A percentile compares a stretch with the other conserved stretches of the same genome.
Conservation (phyloP, 140 eudicot genomes). For the Stevia rebaudiana region DNA sequence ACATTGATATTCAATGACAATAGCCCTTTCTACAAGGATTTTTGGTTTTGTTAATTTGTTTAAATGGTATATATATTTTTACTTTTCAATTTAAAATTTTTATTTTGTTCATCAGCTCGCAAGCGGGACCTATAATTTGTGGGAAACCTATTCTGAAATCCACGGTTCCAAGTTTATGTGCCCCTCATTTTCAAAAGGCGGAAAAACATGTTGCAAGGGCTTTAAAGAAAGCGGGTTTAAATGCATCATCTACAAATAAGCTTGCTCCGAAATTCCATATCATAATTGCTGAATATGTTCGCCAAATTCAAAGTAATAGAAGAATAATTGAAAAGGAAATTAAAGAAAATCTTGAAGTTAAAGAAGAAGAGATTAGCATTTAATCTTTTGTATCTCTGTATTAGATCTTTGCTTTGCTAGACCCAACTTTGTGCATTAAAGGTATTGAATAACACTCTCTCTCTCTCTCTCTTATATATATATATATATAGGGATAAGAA, state of each 20-base stretch:
- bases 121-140: constrained; percentile 69
- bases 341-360: constrained; percentile 34
- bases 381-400: constrained; percentile 22
- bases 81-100: background rate
- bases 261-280: constrained; percentile 71
- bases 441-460: constrained; percentile 16
- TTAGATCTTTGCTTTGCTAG: constrained; percentile 22
- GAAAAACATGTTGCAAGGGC: constrained; percentile 65
- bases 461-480: background rate
- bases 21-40: background rate
- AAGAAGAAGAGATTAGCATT: constrained; percentile 48
- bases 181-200: constrained; percentile 56
- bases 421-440: constrained; percentile 24
- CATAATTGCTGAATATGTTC: constrained; percentile 54
- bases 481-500: too few relatives aligned
- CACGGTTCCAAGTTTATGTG: constrained; percentile 58
- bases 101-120: constrained; percentile 42
- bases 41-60: background rate
- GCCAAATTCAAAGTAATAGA: constrained; percentile 61
- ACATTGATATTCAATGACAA: background rate
- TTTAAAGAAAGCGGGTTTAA: constrained; percentile 67
- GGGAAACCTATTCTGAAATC: constrained; percentile 69
- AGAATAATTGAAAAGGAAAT: constrained; percentile 38
- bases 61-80: background rate
- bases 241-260: constrained; percentile 47